Evolutionary conservation across 164 flowering plant genomes (phyloP), one percentile per base, ranked within the genome.

Genomic region (Pachysandra terminalis): DNA sequence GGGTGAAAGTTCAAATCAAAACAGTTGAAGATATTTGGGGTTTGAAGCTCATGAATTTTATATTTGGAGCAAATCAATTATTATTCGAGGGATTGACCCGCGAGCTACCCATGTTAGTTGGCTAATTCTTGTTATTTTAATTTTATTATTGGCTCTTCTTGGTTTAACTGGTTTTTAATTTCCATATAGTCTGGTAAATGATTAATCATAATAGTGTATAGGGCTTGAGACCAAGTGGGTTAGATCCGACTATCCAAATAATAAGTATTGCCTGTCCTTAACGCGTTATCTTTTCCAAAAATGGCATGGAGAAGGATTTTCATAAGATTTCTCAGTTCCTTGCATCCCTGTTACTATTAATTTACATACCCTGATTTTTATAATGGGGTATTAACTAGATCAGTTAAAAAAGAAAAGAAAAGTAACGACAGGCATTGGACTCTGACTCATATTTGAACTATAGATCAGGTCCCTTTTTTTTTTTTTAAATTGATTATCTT

Each of bases 41-140:
- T 48, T 1, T 85, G 72, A 93, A 79, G 79, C 73, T 93, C 49
- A 56, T 82, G 64, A 85, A 87, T 75, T 93, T 85, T 65, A 83
- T 93, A 23, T 66, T 68, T 64, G 87, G 97, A 45, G 79, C 69
- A 26, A 83, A 93, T 66, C 98, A 90, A 72, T 74, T 90, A 56
- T 24, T 85, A 54, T 79, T 81, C 75, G 89, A 93, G 51, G 98
- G 97, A 58, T 74, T 90, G 71, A 93, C 98, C 14, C 98, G 96
- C 64, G 98, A 93, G 77, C 74, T 93, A 22, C 90, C 90, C 0
- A 24, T 93, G 98, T 93, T 82, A 86, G 98, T 79, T 66, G 13
- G 26, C 24, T 13, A 2, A 3, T 54, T 71, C 24, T 53, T 22
- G 10, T 48, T 2, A n/a, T 16, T 52, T 19, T 16, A 15, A 26